phyloP scores from a whole-genome alignment of 2,329 filamentous ascomycete species.

The Aspergillus hiratsukae region DNA sequence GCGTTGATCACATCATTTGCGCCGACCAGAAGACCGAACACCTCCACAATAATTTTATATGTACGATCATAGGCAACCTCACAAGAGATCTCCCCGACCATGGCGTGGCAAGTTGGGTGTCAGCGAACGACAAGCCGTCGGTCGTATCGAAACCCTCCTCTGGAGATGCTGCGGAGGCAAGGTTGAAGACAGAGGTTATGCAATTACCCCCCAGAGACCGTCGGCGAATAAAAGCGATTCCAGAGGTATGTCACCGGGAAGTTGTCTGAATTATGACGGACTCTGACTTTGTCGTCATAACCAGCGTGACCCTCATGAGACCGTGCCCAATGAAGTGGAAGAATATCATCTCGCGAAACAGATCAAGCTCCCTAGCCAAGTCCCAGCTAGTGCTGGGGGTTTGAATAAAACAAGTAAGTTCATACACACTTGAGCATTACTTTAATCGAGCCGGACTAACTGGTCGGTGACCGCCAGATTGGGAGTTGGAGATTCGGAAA shows the following conservation, averaged over 20 bases:
- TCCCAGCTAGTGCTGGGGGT: constrained; percentile 65
- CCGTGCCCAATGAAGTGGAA: constrained; percentile 32
- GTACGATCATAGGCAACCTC: constrained; percentile 56
- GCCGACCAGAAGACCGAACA: constrained; percentile 50
- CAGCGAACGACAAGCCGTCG: constrained; percentile 53
- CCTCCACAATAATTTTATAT: constrained; percentile 59
- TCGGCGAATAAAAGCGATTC: constrained; percentile 53
- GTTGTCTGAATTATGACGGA: background rate
- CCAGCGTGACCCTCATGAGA: constrained; percentile 35
- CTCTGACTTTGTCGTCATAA: constrained; percentile 7
- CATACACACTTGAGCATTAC: background rate
- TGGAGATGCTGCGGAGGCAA: constrained; percentile 59
- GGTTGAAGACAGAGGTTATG: constrained; percentile 62
- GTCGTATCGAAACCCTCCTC: constrained; percentile 48
- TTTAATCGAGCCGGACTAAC: constrained; percentile 11
- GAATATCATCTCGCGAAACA: constrained; percentile 44
- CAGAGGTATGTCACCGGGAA: constrained; percentile 37
- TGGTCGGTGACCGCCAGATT: constrained; percentile 39
- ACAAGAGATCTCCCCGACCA: constrained; percentile 58
- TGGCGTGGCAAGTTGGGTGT: constrained; percentile 61
- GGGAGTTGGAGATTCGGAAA: constrained; percentile 62
- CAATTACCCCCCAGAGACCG: constrained; percentile 56
- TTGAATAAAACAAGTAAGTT: constrained; percentile 72
- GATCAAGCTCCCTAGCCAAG: constrained; percentile 55
- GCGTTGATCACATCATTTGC: constrained; percentile 53